A percentile compares a stretch with the other conserved stretches of the same genome.
Evolutionary conservation across 495 filamentous ascomycete genomes (phyloP).

Genomic region (Penicillium simplicissimum): DNA sequence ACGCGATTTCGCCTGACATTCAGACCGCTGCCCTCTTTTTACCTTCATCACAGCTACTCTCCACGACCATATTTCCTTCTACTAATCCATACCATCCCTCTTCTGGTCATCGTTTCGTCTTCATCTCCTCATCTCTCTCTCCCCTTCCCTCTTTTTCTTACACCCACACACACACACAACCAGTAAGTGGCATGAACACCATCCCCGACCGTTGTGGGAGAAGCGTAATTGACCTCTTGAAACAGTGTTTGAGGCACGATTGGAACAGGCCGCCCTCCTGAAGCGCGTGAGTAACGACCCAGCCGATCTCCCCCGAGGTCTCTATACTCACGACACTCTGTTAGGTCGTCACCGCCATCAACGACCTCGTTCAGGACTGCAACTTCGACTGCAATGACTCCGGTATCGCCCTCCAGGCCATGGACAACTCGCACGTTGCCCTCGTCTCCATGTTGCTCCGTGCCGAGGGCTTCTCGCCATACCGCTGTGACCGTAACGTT

Average conservation of each 20-base stretch:
- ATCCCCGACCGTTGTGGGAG: slow-evolving; percentile 17
- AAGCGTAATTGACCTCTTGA: slow-evolving; percentile 17
- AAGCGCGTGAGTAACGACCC: slow-evolving; percentile 72
- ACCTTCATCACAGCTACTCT: slow-evolving; percentile 25
- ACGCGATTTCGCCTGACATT: slow-evolving; percentile 39
- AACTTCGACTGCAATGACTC: slow-evolving; percentile 99
- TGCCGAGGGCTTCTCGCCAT: slow-evolving; percentile 92
- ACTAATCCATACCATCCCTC: slow-evolving; percentile 1
- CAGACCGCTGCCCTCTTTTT: slow-evolving; percentile 24
- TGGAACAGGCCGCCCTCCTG: slow-evolving; percentile 90
- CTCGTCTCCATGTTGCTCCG: slow-evolving; percentile 98
- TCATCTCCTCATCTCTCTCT: not conserved
- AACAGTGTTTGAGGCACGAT: slow-evolving; percentile 91
- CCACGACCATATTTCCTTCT: slow-evolving; percentile 6
- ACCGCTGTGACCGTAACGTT: slow-evolving; percentile 98
- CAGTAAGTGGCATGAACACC: slow-evolving; percentile 34
- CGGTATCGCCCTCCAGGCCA: slow-evolving; percentile 96
- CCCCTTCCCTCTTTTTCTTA: not conserved
- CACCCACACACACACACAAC: slow-evolving; percentile 11
- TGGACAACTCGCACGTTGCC: slow-evolving; percentile 99
- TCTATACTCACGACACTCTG: slow-evolving; percentile 10
- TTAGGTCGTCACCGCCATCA: slow-evolving; percentile 97
- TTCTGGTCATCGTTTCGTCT: slow-evolving; percentile 6
- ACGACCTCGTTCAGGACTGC: slow-evolving; percentile 98
- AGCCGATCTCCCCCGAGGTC: not conserved